Conservation (phyloP, 2,329 filamentous ascomycete genomes). For the Stachybotrys chlorohalonatus region DNA sequence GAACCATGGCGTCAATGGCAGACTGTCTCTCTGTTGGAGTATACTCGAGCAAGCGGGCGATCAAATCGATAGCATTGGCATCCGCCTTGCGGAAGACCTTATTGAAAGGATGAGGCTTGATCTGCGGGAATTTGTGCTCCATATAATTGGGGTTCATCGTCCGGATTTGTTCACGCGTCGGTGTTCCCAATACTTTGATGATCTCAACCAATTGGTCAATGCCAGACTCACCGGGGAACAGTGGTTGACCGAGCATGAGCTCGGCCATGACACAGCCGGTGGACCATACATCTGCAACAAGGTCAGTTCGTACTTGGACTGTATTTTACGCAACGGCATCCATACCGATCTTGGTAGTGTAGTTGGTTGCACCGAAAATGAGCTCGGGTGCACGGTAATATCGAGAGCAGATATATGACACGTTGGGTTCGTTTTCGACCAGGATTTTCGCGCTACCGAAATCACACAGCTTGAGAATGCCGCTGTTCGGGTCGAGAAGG, state of each 20-base stretch:
- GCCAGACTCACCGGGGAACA: slow-evolving; percentile 96
- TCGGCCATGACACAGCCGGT: slow-evolving; percentile 99
- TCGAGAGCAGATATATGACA: slow-evolving; percentile 98
- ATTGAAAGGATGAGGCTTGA: slow-evolving; percentile 98
- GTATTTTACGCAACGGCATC: slow-evolving; percentile 2
- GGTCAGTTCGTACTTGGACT: slow-evolving; percentile 22
- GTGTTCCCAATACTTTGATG: slow-evolving; percentile 96
- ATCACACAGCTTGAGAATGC: slow-evolving; percentile 94
- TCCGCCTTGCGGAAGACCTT: slow-evolving; percentile 99
- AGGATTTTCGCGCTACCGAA: slow-evolving; percentile 98
- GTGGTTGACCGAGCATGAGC: slow-evolving; percentile 93
- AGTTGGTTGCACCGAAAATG: slow-evolving; percentile 98
- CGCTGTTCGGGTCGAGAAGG: slow-evolving; percentile 81
- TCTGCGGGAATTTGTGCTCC: slow-evolving; percentile 99
- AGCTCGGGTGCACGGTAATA: slow-evolving; percentile 98
- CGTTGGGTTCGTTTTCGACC: slow-evolving; percentile 97
- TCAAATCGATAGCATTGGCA: slow-evolving; percentile 85
- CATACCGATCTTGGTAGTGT: slow-evolving; percentile 99
- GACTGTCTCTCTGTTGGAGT: slow-evolving; percentile 92
- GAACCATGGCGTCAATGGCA: slow-evolving; percentile 92
- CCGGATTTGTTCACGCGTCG: slow-evolving; percentile 93
- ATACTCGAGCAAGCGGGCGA: slow-evolving; percentile 89
- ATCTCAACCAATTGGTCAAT: slow-evolving; percentile 99
- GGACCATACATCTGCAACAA: slow-evolving; percentile 90
- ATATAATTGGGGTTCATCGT: slow-evolving; percentile 99